Percentiles rank a stretch among this genome's conserved stretches.
Evolutionary conservation across 495 filamentous ascomycete genomes (phyloP).

Genomic region (Aspergillus cavernicola): DNA sequence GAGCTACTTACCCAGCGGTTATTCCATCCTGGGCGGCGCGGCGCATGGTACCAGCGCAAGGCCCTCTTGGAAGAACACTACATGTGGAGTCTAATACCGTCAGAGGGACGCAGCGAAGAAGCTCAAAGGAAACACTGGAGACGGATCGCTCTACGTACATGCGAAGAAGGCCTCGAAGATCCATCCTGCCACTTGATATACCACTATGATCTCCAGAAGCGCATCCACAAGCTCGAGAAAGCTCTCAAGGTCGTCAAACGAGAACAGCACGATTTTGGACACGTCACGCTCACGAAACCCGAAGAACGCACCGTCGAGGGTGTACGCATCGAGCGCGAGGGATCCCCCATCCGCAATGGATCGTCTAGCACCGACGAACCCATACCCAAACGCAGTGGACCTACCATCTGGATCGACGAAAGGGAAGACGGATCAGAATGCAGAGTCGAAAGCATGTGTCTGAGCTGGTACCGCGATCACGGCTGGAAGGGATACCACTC

Average conservation of each 20-base stretch:
- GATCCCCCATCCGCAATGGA: constrained; percentile 20
- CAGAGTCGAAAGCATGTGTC: constrained; percentile 86
- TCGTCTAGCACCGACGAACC: constrained; percentile 22
- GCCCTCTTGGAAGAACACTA: constrained; percentile 94
- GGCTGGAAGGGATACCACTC: constrained; percentile 95
- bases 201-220: constrained; percentile 92
- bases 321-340: constrained; percentile 64
- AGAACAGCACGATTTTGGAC: constrained; percentile 88
- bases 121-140: constrained; percentile 81
- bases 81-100: constrained; percentile 62
- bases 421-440: constrained; percentile 65
- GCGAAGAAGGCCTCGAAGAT: constrained; percentile 83
- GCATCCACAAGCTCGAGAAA: constrained; percentile 84
- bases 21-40: constrained; percentile 81
- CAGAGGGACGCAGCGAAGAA: constrained; percentile 51
- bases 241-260: constrained; percentile 77
- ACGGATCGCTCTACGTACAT: constrained; percentile 72
- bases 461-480: constrained; percentile 74
- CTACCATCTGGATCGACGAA: constrained; percentile 86
- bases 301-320: constrained; percentile 72
- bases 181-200: constrained; percentile 84
- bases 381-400: constrained; percentile 50
- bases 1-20: constrained; percentile 78
- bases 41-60: constrained; percentile 94
- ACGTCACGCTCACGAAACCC: constrained; percentile 72